These are phyloP conservation scores for Coniochaeta sp. DNA, from an alignment of 2,329 filamentous ascomycete species.

Conservation along the genomic window DNA sequence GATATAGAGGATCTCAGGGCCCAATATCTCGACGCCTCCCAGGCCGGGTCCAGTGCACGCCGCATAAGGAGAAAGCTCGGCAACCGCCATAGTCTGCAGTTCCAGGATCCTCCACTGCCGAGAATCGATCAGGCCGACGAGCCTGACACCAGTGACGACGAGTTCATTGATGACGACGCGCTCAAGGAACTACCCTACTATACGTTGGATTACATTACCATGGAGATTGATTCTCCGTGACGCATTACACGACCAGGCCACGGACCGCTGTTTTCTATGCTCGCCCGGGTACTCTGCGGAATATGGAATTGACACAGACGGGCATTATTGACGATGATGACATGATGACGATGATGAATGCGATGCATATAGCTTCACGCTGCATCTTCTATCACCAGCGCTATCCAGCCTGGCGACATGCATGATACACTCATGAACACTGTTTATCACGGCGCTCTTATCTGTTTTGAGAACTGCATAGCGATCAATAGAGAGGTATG, in stretches of 20 bases:
- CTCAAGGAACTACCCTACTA: slow-evolving; percentile 43
- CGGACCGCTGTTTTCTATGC: neutral
- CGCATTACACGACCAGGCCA: neutral
- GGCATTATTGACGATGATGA: neutral
- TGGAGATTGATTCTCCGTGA: slow-evolving; percentile 39
- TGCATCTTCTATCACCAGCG: neutral
- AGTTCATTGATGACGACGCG: slow-evolving; percentile 29
- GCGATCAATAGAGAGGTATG: neutral
- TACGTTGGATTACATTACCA: slow-evolving; percentile 41
- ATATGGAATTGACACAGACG: neutral
- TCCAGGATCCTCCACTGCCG: slow-evolving; percentile 40
- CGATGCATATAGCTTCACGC: neutral
- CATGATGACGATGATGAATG: neutral
- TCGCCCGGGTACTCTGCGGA: neutral
- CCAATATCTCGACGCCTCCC: slow-evolving; percentile 26
- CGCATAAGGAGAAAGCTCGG: slow-evolving; percentile 37
- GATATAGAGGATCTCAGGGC: slow-evolving; percentile 32
- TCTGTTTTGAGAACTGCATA: neutral
- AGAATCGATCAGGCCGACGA: slow-evolving; percentile 48
- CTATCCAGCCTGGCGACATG: neutral
- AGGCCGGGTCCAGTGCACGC: slow-evolving; percentile 34
- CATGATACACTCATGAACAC: neutral
- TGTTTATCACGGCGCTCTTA: neutral
- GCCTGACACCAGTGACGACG: slow-evolving; percentile 40
- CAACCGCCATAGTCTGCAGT: slow-evolving; percentile 39